Conservation (phyloP, 768 basidiomycete genomes). For the Guyanaporus albipodus region DNA sequence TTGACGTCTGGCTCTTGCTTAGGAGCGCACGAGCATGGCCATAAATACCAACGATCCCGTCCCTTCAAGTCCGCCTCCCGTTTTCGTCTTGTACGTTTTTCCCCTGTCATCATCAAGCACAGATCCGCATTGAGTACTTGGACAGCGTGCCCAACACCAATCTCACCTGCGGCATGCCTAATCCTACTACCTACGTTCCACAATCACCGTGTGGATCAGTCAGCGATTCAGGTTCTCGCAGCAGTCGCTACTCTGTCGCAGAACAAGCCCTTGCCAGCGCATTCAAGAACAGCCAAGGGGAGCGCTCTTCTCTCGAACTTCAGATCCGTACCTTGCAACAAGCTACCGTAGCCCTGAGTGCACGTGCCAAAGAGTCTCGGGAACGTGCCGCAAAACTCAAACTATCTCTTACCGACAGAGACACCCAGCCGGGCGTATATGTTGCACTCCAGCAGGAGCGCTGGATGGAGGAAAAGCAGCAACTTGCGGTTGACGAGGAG, state of each 20-base stretch:
- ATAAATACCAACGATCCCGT: constrained; percentile 2
- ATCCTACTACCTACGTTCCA: constrained; percentile 8
- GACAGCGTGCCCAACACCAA: constrained; percentile 22
- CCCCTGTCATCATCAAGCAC: constrained; percentile 4
- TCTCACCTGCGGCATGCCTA: constrained; percentile 17
- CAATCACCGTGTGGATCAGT: constrained; percentile 27
- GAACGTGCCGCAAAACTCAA: constrained; percentile 41
- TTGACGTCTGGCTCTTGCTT: background rate
- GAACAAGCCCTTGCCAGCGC: constrained; percentile 40
- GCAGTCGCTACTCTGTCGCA: constrained; percentile 42
- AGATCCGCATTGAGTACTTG: constrained; percentile 15
- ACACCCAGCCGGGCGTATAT: constrained; percentile 36
- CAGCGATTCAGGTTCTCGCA: constrained; percentile 27
- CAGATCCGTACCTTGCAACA: constrained; percentile 45
- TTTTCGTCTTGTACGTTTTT: constrained; percentile 18
- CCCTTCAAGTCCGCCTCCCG: constrained; percentile 1
- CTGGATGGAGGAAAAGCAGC: constrained; percentile 50
- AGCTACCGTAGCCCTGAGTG: constrained; percentile 40
- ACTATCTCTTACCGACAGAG: constrained; percentile 35
- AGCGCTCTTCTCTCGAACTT: constrained; percentile 39
- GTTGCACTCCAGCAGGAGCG: constrained; percentile 41
- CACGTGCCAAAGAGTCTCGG: constrained; percentile 44
- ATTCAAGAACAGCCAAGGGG: constrained; percentile 32
- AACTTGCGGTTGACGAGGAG: constrained; percentile 35
- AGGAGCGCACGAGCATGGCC: constrained; percentile 24